Base-by-base conservation (phyloP, 805 yeast genomes). In the Pichia phayaonensis region DNA sequence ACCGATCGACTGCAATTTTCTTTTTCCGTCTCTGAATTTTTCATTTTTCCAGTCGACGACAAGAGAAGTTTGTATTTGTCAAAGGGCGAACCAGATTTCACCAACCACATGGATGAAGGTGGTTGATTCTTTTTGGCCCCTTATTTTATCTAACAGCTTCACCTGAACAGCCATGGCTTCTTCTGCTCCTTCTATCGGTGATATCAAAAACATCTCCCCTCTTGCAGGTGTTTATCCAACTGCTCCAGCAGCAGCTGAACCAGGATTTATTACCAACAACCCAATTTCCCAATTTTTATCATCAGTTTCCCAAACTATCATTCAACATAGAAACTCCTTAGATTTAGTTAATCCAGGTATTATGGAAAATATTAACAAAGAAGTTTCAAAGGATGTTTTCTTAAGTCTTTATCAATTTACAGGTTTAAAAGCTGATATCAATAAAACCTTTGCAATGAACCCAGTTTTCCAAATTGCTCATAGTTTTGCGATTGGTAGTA, bases 381-480 rank as follows among this genome's bases (percentile, higher is more conserved):
- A 94, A 73, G 97, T 90, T 52, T 74, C 90, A 56, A 84, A 90
- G 71, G 98, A 92, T 66, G 97, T 92, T 31, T 89, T 94, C 66
- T 77, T 90, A 61, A 81, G 79, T 64, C 95, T 90, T 66, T 86
- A 87, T 73, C 83, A 84, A 70, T 92, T 92, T 77, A 84, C 96
- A 40, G 99, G 99, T 53, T 78, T 94, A 64, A 86, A 96, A 68
- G 99, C 98, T 51, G 99, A 94, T 70, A 79, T 94, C 61, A 86
- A 88, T 73, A 92, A 92, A 77, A 88, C 90, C 15, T 89, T 94
- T 65, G 73, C 86, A 56, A 78, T 90, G 77, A 83, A 83, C 71
- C 99, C 99, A 52, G 90, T 88, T 52, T 94, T 94, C 84, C 98
- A 94, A 77, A 86, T 95, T 52, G 85, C 96, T 56, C 99, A 94